A percentile compares a stretch with the other conserved stretches of the same genome.
Evolutionary conservation across 2,329 filamentous ascomycete species (phyloP).

Genomic region (Gaeumannomyces sp.): DNA sequence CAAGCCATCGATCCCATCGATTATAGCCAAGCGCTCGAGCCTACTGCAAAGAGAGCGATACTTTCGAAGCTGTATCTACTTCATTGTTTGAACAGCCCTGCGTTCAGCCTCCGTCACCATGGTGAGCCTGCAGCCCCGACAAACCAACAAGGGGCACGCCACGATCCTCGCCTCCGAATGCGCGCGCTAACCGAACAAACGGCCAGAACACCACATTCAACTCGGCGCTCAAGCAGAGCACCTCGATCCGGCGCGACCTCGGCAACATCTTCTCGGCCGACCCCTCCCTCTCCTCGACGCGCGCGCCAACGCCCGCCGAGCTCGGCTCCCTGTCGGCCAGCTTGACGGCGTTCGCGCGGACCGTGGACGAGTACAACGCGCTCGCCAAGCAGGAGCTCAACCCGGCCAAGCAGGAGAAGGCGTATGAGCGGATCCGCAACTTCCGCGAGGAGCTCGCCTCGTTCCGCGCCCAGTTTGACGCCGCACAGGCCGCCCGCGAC

Average conservation of each 20-base stretch:
- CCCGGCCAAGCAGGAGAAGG: constrained; percentile 85
- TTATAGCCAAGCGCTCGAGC: background rate
- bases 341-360: constrained; percentile 68
- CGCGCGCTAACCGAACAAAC: background rate
- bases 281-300: constrained; percentile 12
- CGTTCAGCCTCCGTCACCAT: background rate
- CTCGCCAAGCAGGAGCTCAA: constrained; percentile 86
- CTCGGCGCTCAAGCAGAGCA: constrained; percentile 78
- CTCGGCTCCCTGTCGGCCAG: constrained; percentile 67
- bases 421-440: constrained; percentile 73
- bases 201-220: constrained; percentile 77
- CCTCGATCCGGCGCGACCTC: constrained; percentile 72
- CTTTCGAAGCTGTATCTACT: background rate
- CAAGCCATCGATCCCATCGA: background rate
- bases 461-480: constrained; percentile 71
- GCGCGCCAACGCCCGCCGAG: constrained; percentile 43
- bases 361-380: constrained; percentile 83
- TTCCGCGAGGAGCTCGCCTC: constrained; percentile 79
- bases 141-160: background rate
- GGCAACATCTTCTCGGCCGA: constrained; percentile 28
- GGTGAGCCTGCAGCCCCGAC: background rate
- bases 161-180: no score
- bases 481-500: constrained; percentile 70
- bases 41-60: background rate
- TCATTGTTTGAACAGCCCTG: background rate